Evolutionary conservation across 768 basidiomycete species (phyloP), one percentile per base, ranked within the genome.

Genomic region (Rhizopogon sp.): DNA sequence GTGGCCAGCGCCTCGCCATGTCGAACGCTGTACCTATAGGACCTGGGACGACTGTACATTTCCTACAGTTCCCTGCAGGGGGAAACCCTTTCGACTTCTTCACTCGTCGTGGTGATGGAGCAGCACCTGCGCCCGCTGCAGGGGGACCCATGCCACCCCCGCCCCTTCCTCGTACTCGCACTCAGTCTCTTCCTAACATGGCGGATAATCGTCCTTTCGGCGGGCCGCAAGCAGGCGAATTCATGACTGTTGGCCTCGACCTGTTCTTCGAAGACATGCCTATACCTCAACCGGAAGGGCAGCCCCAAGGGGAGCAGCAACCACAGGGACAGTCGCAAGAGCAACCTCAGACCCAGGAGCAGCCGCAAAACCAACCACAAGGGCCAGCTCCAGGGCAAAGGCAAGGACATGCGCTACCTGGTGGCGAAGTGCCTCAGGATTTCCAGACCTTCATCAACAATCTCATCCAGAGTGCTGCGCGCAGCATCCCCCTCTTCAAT

Each of bases 221-320:
- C 2, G 46, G 39, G 41, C 43, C 28, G 42, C 11, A 28, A 58
- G 69, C 54, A 52, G 50, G 62, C 1, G 67, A 69, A 42, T 56
- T 72, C 5, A 3, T 76, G 25, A 74, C 74, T 17, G 69, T 76
- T 50, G 75, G 75, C n/a, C 58, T 76, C 29, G 74, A 76, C 53
- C 70, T 76, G 63, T 67, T 74, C 53, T 57, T 74, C 8, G 64
- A 60, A 39, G 59, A 52, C 2, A 16, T 22, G 14, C 33, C 46
- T 7, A 17, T 22, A 6, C 46, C 39, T 8, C n/a, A 40, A 10
- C 35, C 35, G 11, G 35, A 37, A 11, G 35, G 35, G 45, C 45
- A 6, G 1, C 7, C 44, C 11, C 44, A 17, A n/a, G 44, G n/a
- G n/a, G 28, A 29, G 17, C 7, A 29, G 3, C 31, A 46, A 9